Evolutionary conservation across 345 rosid species (phyloP).

Genomic region (Eutrema heterophyllum): DNA sequence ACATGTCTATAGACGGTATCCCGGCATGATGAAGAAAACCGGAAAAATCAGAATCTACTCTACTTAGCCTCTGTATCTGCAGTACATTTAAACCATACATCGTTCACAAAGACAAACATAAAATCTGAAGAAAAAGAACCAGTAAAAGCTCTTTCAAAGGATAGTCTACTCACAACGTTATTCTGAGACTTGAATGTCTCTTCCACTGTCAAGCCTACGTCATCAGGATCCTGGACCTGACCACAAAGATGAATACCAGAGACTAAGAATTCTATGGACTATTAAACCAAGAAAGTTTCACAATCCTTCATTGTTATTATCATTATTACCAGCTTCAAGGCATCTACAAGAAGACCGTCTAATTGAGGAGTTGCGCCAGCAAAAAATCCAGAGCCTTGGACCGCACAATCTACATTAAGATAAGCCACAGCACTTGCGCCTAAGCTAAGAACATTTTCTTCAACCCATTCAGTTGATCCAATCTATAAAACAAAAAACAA

Average conservation of each 20-base stretch:
- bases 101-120: not conserved
- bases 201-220: conserved; percentile 46
- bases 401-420: conserved; percentile 97
- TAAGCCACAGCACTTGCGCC: conserved; percentile 86
- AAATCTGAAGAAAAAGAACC: too few relatives aligned
- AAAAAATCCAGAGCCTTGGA: conserved; percentile 91
- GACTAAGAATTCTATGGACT: not conserved
- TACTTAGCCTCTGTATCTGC: conserved; percentile 83
- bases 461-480: conserved; percentile 99
- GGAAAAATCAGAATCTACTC: conserved; percentile 87
- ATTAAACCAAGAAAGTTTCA: not conserved
- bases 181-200: conserved; percentile 56
- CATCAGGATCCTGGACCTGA: conserved; percentile 85
- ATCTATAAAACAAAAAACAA: conserved; percentile 40
- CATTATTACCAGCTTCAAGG: conserved; percentile 56
- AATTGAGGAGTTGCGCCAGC: conserved; percentile 87
- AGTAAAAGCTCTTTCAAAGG: too few relatives aligned
- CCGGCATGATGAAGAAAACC: conserved; percentile 97
- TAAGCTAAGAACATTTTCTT: conserved; percentile 73
- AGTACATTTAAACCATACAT: conserved; percentile 13
- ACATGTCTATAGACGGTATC: conserved; percentile 79
- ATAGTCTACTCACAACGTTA: conserved; percentile 24
- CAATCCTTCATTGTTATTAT: not conserved
- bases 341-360: conserved; percentile 67
- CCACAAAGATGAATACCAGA: not conserved